A percentile compares a stretch with the other conserved stretches of the same genome.
These are phyloP conservation scores for Circinella umbellata DNA, from an alignment of 371 early-diverging fungal species.

Conservation along the genomic window DNA sequence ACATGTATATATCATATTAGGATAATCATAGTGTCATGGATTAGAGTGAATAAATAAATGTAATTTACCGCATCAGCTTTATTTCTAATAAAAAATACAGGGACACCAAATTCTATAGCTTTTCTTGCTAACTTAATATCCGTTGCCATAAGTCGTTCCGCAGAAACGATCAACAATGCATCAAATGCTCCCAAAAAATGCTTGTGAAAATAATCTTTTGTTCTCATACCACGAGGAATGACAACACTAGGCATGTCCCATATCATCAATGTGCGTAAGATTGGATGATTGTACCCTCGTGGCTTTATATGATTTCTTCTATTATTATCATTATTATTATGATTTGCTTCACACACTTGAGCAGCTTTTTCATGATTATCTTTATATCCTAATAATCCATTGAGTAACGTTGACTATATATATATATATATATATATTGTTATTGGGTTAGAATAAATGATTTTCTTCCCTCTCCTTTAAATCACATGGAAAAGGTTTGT, in stretches of 20 bases:
- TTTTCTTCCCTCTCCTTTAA: too few species aligned
- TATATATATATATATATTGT: background rate
- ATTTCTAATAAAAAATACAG: constrained; percentile 34
- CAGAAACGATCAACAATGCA: constrained; percentile 36
- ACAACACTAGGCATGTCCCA: constrained; percentile 41
- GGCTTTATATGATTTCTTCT: constrained; percentile 8
- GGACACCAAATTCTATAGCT: constrained; percentile 24
- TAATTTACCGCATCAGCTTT: constrained; percentile 32
- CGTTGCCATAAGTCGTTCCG: constrained; percentile 37
- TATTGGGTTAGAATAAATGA: too few species aligned
- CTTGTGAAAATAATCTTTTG: constrained; percentile 30
- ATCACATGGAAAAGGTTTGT: too few species aligned
- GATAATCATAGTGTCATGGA: background rate
- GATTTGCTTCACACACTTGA: constrained; percentile 22
- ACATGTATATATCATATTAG: background rate
- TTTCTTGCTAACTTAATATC: constrained; percentile 34
- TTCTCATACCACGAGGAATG: constrained; percentile 12
- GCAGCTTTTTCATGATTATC: constrained; percentile 29
- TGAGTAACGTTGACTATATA: constrained; percentile 32
- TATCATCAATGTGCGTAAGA: constrained; percentile 24
- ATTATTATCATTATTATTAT: constrained; percentile 18
- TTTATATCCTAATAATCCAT: constrained; percentile 36
- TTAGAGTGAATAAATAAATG: too few species aligned
- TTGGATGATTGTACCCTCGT: constrained; percentile 28
- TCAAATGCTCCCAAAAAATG: constrained; percentile 38